phyloP scores from a whole-genome alignment of 1,284 basidiomycete species.

The Cutaneotrichosporon spelunceum region DNA sequence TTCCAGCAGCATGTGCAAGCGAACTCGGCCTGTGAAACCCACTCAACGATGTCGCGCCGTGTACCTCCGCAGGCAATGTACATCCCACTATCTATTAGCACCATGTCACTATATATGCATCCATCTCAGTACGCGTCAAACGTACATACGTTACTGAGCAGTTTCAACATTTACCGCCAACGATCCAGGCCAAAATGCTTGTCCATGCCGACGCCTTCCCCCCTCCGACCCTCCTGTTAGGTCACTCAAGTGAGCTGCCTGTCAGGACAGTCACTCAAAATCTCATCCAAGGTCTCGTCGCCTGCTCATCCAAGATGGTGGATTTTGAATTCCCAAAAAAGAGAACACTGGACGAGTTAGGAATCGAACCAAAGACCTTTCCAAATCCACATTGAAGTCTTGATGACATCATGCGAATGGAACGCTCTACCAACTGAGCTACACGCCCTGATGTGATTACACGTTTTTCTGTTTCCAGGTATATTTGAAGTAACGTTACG shows the following conservation, averaged over 20 bases:
- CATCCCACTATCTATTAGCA: neutral
- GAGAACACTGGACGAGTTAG: slow-evolving; percentile 10
- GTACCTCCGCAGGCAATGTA: too few species aligned
- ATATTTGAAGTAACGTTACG: neutral
- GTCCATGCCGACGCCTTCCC: too few species aligned
- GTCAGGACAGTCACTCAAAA: too few species aligned
- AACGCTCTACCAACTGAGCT: slow-evolving; percentile 12
- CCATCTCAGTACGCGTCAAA: neutral
- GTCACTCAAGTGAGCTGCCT: too few species aligned
- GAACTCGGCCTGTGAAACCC: neutral
- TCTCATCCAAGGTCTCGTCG: too few species aligned
- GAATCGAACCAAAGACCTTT: slow-evolving; percentile 12
- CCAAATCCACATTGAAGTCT: neutral
- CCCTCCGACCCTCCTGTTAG: too few species aligned
- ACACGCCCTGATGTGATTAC: neutral
- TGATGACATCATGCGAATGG: neutral
- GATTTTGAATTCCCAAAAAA: too few species aligned
- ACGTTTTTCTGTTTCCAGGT: neutral
- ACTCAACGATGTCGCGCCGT: too few species aligned
- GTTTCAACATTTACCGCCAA: too few species aligned
- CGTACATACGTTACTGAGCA: too few species aligned
- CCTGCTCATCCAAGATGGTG: too few species aligned
- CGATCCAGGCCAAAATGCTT: too few species aligned
- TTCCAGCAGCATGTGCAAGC: neutral
- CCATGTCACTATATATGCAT: neutral